These are phyloP conservation scores for Gracilaria gracilis DNA, from an alignment of 23 red algal genomes.

Conservation along the genomic window DNA sequence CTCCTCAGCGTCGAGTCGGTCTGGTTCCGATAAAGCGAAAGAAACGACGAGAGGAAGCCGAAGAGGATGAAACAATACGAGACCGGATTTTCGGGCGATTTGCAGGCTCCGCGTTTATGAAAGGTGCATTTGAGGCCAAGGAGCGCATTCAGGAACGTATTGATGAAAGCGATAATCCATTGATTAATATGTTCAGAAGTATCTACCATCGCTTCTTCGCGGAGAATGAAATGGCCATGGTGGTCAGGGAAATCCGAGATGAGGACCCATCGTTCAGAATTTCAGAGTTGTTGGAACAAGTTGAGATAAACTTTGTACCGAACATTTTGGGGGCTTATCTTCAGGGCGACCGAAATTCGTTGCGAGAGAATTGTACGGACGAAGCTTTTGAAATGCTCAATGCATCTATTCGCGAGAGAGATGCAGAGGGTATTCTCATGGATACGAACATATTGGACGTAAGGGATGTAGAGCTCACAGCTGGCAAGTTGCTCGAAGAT, in stretches of 20 bases:
- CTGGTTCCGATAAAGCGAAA: slow-evolving; percentile 57
- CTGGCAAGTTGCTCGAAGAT: slow-evolving; percentile 84
- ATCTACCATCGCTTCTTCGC: slow-evolving; percentile 96
- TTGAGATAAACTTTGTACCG: slow-evolving; percentile 80
- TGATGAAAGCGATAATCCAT: slow-evolving; percentile 94
- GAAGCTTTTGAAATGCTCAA: slow-evolving; percentile 88
- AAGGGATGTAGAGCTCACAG: slow-evolving; percentile 86
- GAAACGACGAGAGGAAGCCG: slow-evolving; percentile 49
- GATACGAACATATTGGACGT: slow-evolving; percentile 91
- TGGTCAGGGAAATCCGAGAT: slow-evolving; percentile 92
- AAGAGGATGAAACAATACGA: slow-evolving; percentile 68
- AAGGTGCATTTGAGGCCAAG: slow-evolving; percentile 88
- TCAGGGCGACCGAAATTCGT: slow-evolving; percentile 57
- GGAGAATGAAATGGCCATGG: slow-evolving; percentile 97
- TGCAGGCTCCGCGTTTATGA: slow-evolving; percentile 93
- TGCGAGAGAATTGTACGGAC: slow-evolving; percentile 75
- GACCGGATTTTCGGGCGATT: slow-evolving; percentile 94
- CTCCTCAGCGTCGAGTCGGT: slow-evolving; percentile 58
- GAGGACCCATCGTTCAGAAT: slow-evolving; percentile 83
- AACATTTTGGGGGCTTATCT: slow-evolving; percentile 91
- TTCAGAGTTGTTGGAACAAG: slow-evolving; percentile 84
- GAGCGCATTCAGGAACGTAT: slow-evolving; percentile 91
- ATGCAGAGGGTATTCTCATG: slow-evolving; percentile 83
- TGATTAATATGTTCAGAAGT: slow-evolving; percentile 85
- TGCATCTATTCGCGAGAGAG: slow-evolving; percentile 86